Evolutionary conservation across 1,284 basidiomycete species (phyloP).

Genomic region (Tausonia pullulans): DNA sequence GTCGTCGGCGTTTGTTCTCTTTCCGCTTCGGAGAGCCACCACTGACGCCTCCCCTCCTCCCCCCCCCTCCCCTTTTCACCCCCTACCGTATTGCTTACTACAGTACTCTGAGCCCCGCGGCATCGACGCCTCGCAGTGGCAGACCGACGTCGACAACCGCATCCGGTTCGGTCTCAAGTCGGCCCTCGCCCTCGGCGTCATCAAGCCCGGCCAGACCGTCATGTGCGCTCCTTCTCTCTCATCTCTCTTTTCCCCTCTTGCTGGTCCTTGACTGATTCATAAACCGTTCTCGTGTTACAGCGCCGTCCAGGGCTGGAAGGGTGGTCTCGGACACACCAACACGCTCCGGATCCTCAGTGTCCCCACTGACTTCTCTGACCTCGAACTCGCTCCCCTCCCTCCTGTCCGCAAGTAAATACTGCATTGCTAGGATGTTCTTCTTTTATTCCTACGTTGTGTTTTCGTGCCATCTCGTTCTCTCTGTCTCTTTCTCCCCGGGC

Average conservation of each 20-base stretch:
- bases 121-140: slow-evolving; percentile 81
- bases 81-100: not conserved
- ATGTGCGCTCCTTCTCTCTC: slow-evolving; percentile 33
- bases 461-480: too few species aligned
- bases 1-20: not conserved
- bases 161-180: slow-evolving; percentile 71
- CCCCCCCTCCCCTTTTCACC: not conserved
- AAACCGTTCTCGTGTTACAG: not conserved
- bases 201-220: slow-evolving; percentile 80
- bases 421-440: not conserved
- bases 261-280: too few species aligned
- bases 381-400: slow-evolving; percentile 58
- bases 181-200: slow-evolving; percentile 77
- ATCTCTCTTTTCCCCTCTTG: not conserved
- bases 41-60: not conserved
- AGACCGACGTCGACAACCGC: slow-evolving; percentile 68
- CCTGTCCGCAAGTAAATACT: not conserved
- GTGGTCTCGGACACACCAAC: slow-evolving; percentile 77
- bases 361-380: slow-evolving; percentile 72
- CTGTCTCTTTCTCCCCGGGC: too few species aligned
- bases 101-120: slow-evolving; percentile 81
- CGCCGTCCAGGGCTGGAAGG: slow-evolving; percentile 98
- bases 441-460: not conserved
- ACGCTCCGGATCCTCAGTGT: slow-evolving; percentile 44
- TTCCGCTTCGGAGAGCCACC: not conserved